Evolutionary conservation across 192 early-diverging fungal genomes (phyloP), one percentile per base, ranked within the genome.

Genomic region (Backusella luteola): DNA sequence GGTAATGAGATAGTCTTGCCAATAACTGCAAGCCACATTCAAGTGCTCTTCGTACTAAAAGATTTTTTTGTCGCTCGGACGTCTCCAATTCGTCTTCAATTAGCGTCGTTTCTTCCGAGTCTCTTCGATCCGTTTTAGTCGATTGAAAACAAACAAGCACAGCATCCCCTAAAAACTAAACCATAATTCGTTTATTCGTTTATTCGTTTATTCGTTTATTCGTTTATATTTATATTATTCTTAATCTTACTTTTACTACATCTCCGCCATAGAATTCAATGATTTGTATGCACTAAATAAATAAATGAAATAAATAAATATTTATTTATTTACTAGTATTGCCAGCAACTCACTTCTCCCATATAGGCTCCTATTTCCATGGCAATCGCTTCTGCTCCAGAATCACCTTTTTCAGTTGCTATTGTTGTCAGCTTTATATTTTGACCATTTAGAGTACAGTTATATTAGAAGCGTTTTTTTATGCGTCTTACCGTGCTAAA

Each of bases 261-360:
- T 88, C 87, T 6, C 87, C 87, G 34, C 87, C 87, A 76, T 84
- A 85, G 56, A 75, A 83, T 49, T 88, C 85, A 46, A 88, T 88
- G 73, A 88, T 86, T 32, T 85, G 75, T 59, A 88, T 88, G 26
- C 85, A 85, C 69, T 84, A 72, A 63, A 29, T 1, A 29, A 29
- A 63, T 14, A 26, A 39, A 2, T 9, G 2, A 56, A 46, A n/a
- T 63, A 12, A 29, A 63, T 32, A 32, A 32, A 32, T 32, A 32
- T 32, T 63, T 29, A 32, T 32, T 63, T 29, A 29, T 9, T 56
- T 29, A 29, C 12, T 11, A 11, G 12, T 26, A 26, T 21, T 34
- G 32, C 36, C 12, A 29, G 32, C 34, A 44, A 32, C 21, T 71
- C 77, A 80, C 82, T 35, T 83, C 82, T 46, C 78, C 82, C 76